Evolutionary conservation across 257 asterid genomes (phyloP).

Genomic region (Lithospermum erythrorhizon): DNA sequence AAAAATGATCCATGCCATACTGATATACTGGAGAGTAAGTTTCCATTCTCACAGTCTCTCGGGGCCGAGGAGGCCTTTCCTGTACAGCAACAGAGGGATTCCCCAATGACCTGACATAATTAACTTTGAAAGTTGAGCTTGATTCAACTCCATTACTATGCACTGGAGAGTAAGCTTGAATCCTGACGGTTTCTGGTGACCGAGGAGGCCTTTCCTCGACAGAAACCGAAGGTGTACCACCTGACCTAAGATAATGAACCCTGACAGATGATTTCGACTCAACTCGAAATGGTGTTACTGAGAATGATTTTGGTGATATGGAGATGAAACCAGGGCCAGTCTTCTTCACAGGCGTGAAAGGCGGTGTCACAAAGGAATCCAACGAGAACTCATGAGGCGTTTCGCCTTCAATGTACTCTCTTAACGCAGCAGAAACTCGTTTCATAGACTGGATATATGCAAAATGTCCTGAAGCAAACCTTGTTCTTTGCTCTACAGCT

Average conservation of each 20-base stretch:
- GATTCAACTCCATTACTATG: slow-evolving; percentile 26
- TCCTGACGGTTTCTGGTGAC: slow-evolving; percentile 67
- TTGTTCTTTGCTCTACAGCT: slow-evolving; percentile 72
- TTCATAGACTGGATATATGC: slow-evolving; percentile 79
- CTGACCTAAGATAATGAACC: slow-evolving; percentile 51
- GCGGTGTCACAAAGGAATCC: slow-evolving; percentile 44
- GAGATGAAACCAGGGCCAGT: slow-evolving; percentile 54
- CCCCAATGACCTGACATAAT: slow-evolving; percentile 58
- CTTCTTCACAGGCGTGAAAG: slow-evolving; percentile 40
- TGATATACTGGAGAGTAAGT: slow-evolving; percentile 57
- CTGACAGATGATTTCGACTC: slow-evolving; percentile 35
- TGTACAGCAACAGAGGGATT: slow-evolving; percentile 66
- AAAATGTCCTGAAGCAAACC: slow-evolving; percentile 71
- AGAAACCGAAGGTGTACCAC: slow-evolving; percentile 62
- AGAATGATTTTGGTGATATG: slow-evolving; percentile 53
- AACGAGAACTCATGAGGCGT: slow-evolving; percentile 66
- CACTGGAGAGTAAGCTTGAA: slow-evolving; percentile 55
- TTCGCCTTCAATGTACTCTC: slow-evolving; percentile 75
- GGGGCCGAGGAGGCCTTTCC: slow-evolving; percentile 72
- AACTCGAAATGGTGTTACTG: slow-evolving; percentile 35
- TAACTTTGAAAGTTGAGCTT: slow-evolving; percentile 40
- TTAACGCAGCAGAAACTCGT: slow-evolving; percentile 77
- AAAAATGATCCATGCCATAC: slow-evolving; percentile 63
- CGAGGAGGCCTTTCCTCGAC: slow-evolving; percentile 75
- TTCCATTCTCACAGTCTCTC: slow-evolving; percentile 61